Conservation (phyloP, 2,329 filamentous ascomycete species). For the Fonsecaea multimorphosa region DNA sequence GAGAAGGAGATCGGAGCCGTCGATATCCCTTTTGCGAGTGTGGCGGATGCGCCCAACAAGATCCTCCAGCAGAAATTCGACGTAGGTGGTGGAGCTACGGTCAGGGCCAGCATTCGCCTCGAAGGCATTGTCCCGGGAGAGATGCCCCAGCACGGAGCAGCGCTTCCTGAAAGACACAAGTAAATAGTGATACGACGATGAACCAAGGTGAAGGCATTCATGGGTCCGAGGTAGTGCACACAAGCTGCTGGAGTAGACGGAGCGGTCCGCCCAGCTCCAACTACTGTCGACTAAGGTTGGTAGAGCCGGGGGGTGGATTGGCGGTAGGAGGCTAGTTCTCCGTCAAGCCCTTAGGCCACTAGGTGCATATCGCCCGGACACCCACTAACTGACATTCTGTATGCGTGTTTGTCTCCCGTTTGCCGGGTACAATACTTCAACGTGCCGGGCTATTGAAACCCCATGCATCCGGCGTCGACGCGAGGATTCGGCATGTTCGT, state of each 20-base stretch:
- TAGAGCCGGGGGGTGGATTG: not conserved
- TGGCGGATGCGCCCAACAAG: constrained; percentile 31
- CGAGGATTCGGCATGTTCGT: not conserved
- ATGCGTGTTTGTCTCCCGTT: not conserved
- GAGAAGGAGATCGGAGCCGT: constrained; percentile 34
- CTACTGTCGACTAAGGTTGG: not conserved
- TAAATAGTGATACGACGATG: not conserved
- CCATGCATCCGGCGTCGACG: not conserved
- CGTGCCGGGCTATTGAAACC: no score
- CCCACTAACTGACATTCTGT: no score
- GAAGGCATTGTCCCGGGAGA: constrained; percentile 32
- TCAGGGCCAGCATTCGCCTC: constrained; percentile 34
- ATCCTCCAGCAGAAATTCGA: constrained; percentile 35
- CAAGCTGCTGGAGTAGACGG: not conserved
- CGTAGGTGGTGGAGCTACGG: constrained; percentile 32
- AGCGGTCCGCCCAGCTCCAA: not conserved
- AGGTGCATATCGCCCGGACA: no score
- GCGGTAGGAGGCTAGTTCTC: not conserved
- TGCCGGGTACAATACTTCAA: no score
- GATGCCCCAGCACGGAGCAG: constrained; percentile 21
- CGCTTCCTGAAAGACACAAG: constrained; percentile 30
- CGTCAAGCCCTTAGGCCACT: not conserved
- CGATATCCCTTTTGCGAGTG: constrained; percentile 32
- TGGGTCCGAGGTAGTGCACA: not conserved
- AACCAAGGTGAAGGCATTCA: no score